phyloP scores from a whole-genome alignment of 164 flowering plant genomes.

The Protea cynaroides region DNA sequence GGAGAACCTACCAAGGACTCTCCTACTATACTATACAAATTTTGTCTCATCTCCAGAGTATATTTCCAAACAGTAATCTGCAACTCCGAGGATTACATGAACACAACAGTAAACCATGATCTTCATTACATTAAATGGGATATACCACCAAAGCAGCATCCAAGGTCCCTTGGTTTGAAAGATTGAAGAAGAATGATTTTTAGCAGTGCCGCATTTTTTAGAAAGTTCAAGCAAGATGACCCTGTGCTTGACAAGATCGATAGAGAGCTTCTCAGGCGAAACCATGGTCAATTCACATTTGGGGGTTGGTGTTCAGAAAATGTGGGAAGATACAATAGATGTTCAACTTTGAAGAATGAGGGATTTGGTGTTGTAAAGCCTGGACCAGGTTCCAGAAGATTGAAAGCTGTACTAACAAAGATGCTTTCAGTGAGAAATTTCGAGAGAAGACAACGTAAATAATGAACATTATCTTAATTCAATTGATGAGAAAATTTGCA shows the following conservation, averaged over 20 bases:
- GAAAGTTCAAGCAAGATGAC: constrained; percentile 66
- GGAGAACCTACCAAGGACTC: constrained; percentile 88
- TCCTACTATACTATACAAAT: constrained; percentile 91
- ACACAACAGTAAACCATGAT: constrained; percentile 79
- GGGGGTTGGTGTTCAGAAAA: constrained; percentile 74
- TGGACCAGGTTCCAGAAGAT: constrained; percentile 64
- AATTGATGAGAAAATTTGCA: constrained; percentile 10
- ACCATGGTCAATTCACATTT: constrained; percentile 32
- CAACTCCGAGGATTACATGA: constrained; percentile 65
- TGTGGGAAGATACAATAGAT: constrained; percentile 10
- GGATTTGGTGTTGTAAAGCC: constrained; percentile 54
- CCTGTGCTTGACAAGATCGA: constrained; percentile 71
- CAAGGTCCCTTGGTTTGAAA: constrained; percentile 49
- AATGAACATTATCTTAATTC: too few relatives aligned
- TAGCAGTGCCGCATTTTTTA: constrained; percentile 68
- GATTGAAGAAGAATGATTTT: constrained; percentile 53
- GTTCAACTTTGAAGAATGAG: constrained; percentile 27
- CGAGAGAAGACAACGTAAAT: constrained; percentile 48
- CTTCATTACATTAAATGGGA: constrained; percentile 93
- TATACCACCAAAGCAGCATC: constrained; percentile 91
- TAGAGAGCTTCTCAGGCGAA: constrained; percentile 46
- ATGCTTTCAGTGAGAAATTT: constrained; percentile 34
- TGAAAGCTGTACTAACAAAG: constrained; percentile 45
- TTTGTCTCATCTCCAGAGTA: constrained; percentile 88
- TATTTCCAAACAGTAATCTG: constrained; percentile 91